Percentiles rank a stretch among this genome's conserved stretches.
Conservation (phyloP, 805 yeast genomes). For the Candida ficus region DNA sequence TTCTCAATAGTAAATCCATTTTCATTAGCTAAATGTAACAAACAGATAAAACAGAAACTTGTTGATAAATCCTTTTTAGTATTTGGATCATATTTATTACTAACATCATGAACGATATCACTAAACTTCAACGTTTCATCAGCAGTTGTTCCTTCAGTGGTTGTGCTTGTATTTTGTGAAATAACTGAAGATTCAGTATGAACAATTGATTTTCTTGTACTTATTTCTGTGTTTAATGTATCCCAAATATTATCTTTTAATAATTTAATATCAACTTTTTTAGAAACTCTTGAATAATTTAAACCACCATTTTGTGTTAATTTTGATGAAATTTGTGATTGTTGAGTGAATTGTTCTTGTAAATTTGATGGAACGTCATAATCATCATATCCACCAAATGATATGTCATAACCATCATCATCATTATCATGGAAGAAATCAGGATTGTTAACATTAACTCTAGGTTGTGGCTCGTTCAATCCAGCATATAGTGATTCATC, state of each 20-base stretch:
- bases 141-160: not conserved
- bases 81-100: conserved; percentile 46
- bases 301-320: conserved; percentile 30
- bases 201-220: conserved; percentile 8
- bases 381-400: too few species aligned
- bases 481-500: conserved; percentile 71
- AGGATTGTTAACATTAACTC: conserved; percentile 27
- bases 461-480: conserved; percentile 30
- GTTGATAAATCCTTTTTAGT: conserved; percentile 68
- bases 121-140: conserved; percentile 31
- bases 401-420: conserved; percentile 22
- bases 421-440: conserved; percentile 34
- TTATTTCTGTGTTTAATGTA: conserved; percentile 32
- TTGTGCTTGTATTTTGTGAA: not conserved
- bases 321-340: conserved; percentile 19
- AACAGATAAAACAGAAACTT: conserved; percentile 79
- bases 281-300: conserved; percentile 66
- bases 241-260: conserved; percentile 77
- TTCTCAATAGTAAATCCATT: conserved; percentile 60
- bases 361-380: conserved; percentile 28
- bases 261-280: conserved; percentile 70
- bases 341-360: conserved; percentile 12
- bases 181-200: not conserved
- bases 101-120: conserved; percentile 45
- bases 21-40: conserved; percentile 83